phyloP scores from a whole-genome alignment of 1,139 yeast genomes.

The Suhomyces wounanorum region DNA sequence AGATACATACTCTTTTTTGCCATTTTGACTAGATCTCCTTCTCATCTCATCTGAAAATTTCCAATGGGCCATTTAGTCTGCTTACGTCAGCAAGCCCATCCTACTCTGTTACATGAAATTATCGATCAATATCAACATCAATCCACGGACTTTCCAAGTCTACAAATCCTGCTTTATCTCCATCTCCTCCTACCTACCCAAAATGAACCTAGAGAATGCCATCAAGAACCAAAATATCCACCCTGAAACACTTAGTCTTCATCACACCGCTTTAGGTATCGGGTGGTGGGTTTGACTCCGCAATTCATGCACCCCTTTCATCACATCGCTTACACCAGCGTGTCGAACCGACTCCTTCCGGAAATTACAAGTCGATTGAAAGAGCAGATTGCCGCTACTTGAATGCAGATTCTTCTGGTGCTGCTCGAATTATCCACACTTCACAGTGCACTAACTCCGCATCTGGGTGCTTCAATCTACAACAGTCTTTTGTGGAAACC shows the following conservation, averaged over 20 bases:
- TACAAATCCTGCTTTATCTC: not conserved
- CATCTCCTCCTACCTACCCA: not conserved
- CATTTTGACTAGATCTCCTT: constrained; percentile 17
- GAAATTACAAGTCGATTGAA: not conserved
- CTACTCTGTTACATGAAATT: not conserved
- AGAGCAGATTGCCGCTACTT: not conserved
- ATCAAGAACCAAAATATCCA: not conserved
- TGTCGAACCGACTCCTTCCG: not conserved
- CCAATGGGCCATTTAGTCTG: not conserved
- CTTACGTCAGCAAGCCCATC: constrained; percentile 1
- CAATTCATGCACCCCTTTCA: constrained; percentile 9
- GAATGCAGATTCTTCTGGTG: not conserved
- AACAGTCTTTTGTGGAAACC: not conserved
- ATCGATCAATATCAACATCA: not conserved
- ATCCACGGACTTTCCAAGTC: not conserved
- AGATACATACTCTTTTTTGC: constrained; percentile 33
- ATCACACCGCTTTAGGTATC: constrained; percentile 16
- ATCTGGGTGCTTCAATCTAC: not conserved
- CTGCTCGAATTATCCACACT: not conserved
- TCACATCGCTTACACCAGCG: not conserved
- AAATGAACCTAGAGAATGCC: constrained; percentile 7
- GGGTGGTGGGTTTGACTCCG: constrained; percentile 28
- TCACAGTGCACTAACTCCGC: not conserved
- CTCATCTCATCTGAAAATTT: constrained; percentile 13
- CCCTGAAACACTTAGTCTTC: constrained; percentile 1